Evolutionary conservation across 352 stramenopile genomes (phyloP), one percentile per base, ranked within the genome.

Genomic region (Phytophthora pinifolia): DNA sequence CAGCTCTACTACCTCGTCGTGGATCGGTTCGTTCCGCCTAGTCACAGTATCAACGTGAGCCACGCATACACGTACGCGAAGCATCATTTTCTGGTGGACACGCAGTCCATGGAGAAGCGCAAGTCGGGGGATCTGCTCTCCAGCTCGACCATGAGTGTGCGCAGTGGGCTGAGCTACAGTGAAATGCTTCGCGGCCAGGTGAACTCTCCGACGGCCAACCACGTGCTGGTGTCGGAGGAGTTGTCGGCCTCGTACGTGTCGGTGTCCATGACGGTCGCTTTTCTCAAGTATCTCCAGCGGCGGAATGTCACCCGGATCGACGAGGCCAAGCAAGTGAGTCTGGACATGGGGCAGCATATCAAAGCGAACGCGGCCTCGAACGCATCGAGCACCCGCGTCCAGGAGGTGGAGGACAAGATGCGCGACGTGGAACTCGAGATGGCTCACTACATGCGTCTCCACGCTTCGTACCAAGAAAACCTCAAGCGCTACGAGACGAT

Each of bases 191-290:
- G 77, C 15, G 67, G 81, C 14, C 64, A 81, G 31, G 47, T 73
- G 20, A 68, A 86, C 37, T 79, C 77, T 0, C 58, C 60, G 5
- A 76, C 80, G 9, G 68, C 76, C 4, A 88, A 62, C 9, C 83
- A 95, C 43, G 71, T 92, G 25, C 81, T 92, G 22, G 76, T 95
- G 20, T 80, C 85, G 4, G 85, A 95, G 41, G 85, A 95, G 58
- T 55, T 95, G 17, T 93, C 81, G 22, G 67, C 77, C 1, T 91
- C 81, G 13, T 91, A 89, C 50, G 86, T 83, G 14, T 91, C 81
- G 1, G 72, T 95, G n/a, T 91, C 81, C 9, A 83, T 95, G 43
- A 80, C 78, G 7, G 69, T 86, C n/a, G 83, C 82, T 49, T 92
- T 87, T 56, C 62, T 95, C 15, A 84, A 83, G 44, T 80, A 88